Evolutionary conservation across 2,329 filamentous ascomycete species (phyloP), one percentile per base, ranked within the genome.

Genomic region (Lithohypha guttulata): DNA sequence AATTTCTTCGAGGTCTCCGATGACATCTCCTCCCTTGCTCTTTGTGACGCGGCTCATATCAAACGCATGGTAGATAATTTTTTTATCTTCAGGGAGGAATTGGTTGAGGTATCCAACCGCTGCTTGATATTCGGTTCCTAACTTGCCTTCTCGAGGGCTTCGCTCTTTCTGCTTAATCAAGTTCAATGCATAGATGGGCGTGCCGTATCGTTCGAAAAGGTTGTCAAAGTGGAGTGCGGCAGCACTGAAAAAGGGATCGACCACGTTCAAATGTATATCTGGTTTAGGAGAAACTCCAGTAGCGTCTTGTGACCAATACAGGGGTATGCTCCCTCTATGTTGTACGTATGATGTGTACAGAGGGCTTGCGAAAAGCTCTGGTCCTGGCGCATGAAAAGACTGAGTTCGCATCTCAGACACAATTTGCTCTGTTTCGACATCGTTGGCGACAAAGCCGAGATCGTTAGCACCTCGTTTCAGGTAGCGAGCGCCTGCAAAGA

Each of bases 1-100:
- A 50, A 96, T 94, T 39, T 72, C 70, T 58, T 98, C 91, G 3
- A 98, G 71, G 1, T 83, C 93, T 17, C 81, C 81, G 50, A 98
- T 96, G 2, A 98, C 91, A 62, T 98, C 87, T 53, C 93, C 83
- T 42, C 91, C 87, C 23, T 84, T 79, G 51, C 80, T 79, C 62
- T 98, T 98, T 13, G 89, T 85, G 4, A 91, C 89, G 42, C 91
- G 75, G 45, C 87, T 94, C 91, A 98, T 98, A 57, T 98, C 91
- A 77, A 91, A 98, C 2, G 89, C 86, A 52, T 91, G 85, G 59
- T 98, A 89, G 7, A 89, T 76, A 36, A 98, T 93, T 56, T 84
- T 85, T 55, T 87, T 84, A 41, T 79, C 79, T 2, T 70, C 63
- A 0, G 91, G 89, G 2, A 98, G 67, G 42, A 93, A 94, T 55